Evolutionary conservation across 306 rosid genomes (phyloP), one percentile per base, ranked within the genome.

Genomic region (Mimosa pudica): DNA sequence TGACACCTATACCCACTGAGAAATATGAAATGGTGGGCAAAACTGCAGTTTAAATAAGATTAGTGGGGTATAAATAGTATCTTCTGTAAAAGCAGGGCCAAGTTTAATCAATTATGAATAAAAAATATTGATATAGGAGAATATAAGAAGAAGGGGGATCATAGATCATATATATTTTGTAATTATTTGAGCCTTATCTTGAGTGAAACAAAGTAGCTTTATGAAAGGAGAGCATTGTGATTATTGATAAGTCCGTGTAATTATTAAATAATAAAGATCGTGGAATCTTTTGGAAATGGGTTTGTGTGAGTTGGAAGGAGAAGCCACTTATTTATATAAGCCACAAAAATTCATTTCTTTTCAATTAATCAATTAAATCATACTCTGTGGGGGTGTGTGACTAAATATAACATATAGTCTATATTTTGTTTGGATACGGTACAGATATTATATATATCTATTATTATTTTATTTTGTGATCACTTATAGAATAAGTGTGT

Each of bases 121-220:
- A 51, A 10, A 61, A 9, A 24, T 24, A 24, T 24, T 24, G 30
- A 24, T 24, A 24, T 24, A 24, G 30, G 30, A 24, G 30, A 24
- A 24, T 24, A 24, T 0, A 0, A n/a, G 20, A 0, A n/a, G 20
- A 58, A 24, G 3, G 30, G 4, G 9, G 8, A 47, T 24, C 36
- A 60, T 10, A 30, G 36, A 0, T 32, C 42, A 38, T 38, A 38
- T 38, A 38, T 38, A 38, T 38, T 38, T 38, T 12, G 36, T 62
- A 32, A 62, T 62, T 12, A 32, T 10, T 32, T 30, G 86, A n/a
- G 76, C 70, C 81, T 80, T 73, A 80, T 80, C 86, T 67, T 30
- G 44, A 13, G 20, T 24, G 2, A 57, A 62, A 51, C 51, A 71
- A 83, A 75, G 81, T 75, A 71, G 70, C 65, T 47, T 55, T 38